Evolutionary conservation across 352 stramenopile species (phyloP).

Genomic region (Globisporangium rhizosaccharum): DNA sequence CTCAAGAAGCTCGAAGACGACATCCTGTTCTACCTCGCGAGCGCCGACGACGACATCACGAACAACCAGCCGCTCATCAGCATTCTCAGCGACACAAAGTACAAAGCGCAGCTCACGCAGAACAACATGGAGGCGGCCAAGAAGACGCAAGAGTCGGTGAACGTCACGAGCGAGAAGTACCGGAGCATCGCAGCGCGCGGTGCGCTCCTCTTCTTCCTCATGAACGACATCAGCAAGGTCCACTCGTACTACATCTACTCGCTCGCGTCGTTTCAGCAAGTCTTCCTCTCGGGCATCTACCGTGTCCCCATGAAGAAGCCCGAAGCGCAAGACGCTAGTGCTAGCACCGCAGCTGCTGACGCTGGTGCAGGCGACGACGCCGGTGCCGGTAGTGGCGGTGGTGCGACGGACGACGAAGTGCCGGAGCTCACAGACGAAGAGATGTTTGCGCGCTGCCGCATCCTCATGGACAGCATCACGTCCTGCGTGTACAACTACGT

Average conservation of each 20-base stretch:
- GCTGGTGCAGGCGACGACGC: constrained; percentile 1
- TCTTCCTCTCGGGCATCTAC: constrained; percentile 95
- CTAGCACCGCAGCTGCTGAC: constrained; percentile 12
- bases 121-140: constrained; percentile 92
- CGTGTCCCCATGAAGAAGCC: constrained; percentile 62
- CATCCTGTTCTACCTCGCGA: constrained; percentile 93
- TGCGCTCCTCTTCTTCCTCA: constrained; percentile 95
- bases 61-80: constrained; percentile 96
- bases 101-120: constrained; percentile 88
- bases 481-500: constrained; percentile 96
- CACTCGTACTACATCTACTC: constrained; percentile 98
- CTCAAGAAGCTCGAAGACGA: constrained; percentile 95
- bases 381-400: constrained; percentile 5
- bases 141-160: constrained; percentile 90
- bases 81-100: constrained; percentile 94
- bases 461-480: constrained; percentile 92
- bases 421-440: constrained; percentile 88
- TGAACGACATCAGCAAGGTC: constrained; percentile 96
- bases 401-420: constrained; percentile 2
- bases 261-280: constrained; percentile 93
- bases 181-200: constrained; percentile 90
- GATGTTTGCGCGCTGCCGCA: constrained; percentile 67
- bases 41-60: constrained; percentile 95
- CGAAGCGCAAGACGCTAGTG: constrained; percentile 7
- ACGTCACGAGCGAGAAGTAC: constrained; percentile 94